Base-by-base conservation (phyloP, 2,329 filamentous ascomycete genomes). In the Rhynchosporium agropyri region DNA sequence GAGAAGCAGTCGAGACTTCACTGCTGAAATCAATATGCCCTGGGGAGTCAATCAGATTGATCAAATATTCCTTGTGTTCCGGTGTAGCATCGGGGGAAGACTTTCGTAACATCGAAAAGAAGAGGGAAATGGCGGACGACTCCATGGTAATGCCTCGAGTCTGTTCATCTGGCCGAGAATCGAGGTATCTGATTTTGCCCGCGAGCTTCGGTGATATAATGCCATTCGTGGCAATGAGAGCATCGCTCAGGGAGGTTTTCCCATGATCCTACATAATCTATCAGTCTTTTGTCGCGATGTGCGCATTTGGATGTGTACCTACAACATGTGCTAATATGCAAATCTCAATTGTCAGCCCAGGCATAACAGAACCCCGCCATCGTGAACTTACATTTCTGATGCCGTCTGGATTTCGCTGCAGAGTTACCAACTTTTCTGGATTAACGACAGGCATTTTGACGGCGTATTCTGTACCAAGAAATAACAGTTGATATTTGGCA, bases 91-190 rank as follows among this genome's bases (percentile, higher is more conserved):
- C 88, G 1, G 89, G 88, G 1, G 84, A 81, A 43, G 85, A 80
- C 69, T 91, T 86, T 69, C 93, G 85, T 60, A 96, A 80, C 84
- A 98, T 91, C 42, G 93, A 96, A 76, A 99, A 99, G 78, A 90
- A 96, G 40, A 99, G 82, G 0, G 95, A 98, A 68, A 99, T 99
- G 66, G 95, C 95, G 5, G 94, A 98, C 0, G 95, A 98, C 77
- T 99, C 95, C 95, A 99, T 99, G n/a, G 95, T 99, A 74, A 99
- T 99, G 62, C 95, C 95, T 68, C 95, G 89, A 15, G 91, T 84
- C 78, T 99, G 95, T 77, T 99, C 95, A 77, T 99, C 95, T 1
- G 94, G 94, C 49, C 95, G 84, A 28, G 95, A 98, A 79, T 99
- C 95, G 63, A 99, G 87, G 74, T 98, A 99, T 69, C 95, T 89